phyloP scores from a whole-genome alignment of 305 asterid genomes.

The Fraxinus dipetala region DNA sequence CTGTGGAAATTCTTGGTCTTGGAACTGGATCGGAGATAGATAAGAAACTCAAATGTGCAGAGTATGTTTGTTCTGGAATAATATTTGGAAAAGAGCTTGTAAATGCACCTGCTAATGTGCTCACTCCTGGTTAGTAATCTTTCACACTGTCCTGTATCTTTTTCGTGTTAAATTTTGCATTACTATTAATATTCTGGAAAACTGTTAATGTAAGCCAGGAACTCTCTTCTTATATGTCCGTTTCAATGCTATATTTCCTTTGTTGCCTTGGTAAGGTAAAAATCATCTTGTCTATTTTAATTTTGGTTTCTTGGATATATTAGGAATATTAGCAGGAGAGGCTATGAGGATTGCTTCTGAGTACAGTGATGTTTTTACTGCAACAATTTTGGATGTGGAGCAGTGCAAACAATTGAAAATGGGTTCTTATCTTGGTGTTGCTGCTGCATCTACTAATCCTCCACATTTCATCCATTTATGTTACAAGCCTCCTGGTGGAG shows the following conservation, averaged over 20 bases:
- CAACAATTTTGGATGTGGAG: slow-evolving; percentile 77
- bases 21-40: slow-evolving; percentile 87
- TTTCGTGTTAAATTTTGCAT: background rate
- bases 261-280: background rate
- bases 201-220: background rate
- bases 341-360: slow-evolving; percentile 68
- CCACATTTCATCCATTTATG: slow-evolving; percentile 88
- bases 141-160: background rate
- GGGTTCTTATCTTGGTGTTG: slow-evolving; percentile 96
- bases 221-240: background rate
- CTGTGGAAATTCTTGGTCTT: slow-evolving; percentile 81
- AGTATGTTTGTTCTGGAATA: slow-evolving; percentile 70
- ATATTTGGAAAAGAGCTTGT: slow-evolving; percentile 84
- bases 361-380: slow-evolving; percentile 74
- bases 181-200: background rate
- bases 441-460: slow-evolving; percentile 86
- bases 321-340: slow-evolving; percentile 78
- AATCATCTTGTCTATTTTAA: background rate
- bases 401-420: slow-evolving; percentile 94
- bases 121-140: slow-evolving; percentile 75
- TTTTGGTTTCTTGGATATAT: slow-evolving; percentile 2
- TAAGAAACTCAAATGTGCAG: slow-evolving; percentile 76
- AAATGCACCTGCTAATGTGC: slow-evolving; percentile 93
- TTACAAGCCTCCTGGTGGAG: slow-evolving; percentile 79
- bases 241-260: background rate